Evolutionary conservation across 163 green algal genomes (phyloP).

Genomic region (Picocystis sp.): DNA sequence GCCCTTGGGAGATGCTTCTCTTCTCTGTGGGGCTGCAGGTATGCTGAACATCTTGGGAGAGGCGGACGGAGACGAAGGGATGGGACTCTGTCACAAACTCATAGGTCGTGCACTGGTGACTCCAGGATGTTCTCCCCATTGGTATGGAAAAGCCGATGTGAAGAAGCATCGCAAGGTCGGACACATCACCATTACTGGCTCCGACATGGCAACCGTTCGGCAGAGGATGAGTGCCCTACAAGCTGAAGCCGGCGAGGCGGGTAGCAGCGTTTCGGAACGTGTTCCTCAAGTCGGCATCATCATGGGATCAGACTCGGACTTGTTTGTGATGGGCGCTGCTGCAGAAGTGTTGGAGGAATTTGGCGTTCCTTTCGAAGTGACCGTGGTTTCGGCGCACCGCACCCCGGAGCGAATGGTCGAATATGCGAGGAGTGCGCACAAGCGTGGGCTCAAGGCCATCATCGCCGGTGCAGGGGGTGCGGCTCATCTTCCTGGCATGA

Average conservation of each 20-base stretch:
- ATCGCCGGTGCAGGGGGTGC: slow-evolving; percentile 77
- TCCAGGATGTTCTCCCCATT: slow-evolving; percentile 71
- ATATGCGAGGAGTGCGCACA: slow-evolving; percentile 59
- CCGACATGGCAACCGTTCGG: slow-evolving; percentile 24
- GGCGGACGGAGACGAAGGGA: slow-evolving; percentile 55
- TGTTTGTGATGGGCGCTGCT: slow-evolving; percentile 78
- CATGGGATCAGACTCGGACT: slow-evolving; percentile 91
- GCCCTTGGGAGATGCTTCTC: slow-evolving; percentile 66
- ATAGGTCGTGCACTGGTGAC: slow-evolving; percentile 44
- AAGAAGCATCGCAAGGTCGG: slow-evolving; percentile 57
- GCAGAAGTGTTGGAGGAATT: slow-evolving; percentile 72
- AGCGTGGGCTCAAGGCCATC: slow-evolving; percentile 60
- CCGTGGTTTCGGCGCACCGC: slow-evolving; percentile 78
- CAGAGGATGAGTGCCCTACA: slow-evolving; percentile 17
- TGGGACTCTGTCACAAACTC: slow-evolving; percentile 35
- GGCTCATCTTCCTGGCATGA: slow-evolving; percentile 95
- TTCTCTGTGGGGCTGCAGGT: slow-evolving; percentile 24
- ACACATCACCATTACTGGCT: slow-evolving; percentile 78
- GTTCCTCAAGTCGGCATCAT: slow-evolving; percentile 78
- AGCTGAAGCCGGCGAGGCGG: not conserved
- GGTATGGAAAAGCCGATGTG: slow-evolving; percentile 79
- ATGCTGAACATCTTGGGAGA: slow-evolving; percentile 33
- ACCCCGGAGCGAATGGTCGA: slow-evolving; percentile 89
- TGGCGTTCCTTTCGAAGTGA: slow-evolving; percentile 68
- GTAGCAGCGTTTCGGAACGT: not conserved